Evolutionary conservation across 768 basidiomycete species (phyloP), one percentile per base, ranked within the genome.

Genomic region (Lactifluus pinguis): DNA sequence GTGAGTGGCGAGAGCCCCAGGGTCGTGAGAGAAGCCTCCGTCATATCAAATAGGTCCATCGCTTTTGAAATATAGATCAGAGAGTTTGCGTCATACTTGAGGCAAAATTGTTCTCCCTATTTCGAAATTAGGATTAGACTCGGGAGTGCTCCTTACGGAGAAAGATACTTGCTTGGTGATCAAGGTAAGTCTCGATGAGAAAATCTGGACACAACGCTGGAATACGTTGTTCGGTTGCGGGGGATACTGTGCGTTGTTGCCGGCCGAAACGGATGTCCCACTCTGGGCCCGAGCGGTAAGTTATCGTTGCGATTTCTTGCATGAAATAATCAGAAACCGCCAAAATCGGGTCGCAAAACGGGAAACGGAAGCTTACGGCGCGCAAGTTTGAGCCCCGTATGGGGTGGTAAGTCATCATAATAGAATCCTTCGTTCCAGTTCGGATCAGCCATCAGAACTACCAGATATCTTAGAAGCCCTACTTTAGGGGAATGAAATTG

Each of bases 341-440:
- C 14, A 14, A 19, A 1, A 49, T 2, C 50, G 47, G 14, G 34
- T 6, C 56, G 50, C 34, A 49, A 49, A 68, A 42, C 29, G 51
- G 30, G 19, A 19, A 52, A 9, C 25, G 17, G 13, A 17, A 3
- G 29, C 86, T 68, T 69, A 97, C 95, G 97, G 66, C 97, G 83
- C 30, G 97, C 97, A 19, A 99, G 82, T 72, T 99, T 99, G 94
- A 99, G 98, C 32, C 97, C 97, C 1, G 86, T 90, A 70, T 99
- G 97, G 0, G 97, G 97, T 2, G 97, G 97, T n/a, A 95, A 71
- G 8, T 80, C 79, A 61, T 95, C 92, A 70, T 99, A 99, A 72
- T 99, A 99, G 73, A 95, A 98, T 4, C 97, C 97, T 39, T 93
- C 86, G 63, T 98, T 99, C 97, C 97, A 99, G 65, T 98, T 98